phyloP scores from a whole-genome alignment of 2,329 filamentous ascomycete species.

The Aspergillus tubingensis region DNA sequence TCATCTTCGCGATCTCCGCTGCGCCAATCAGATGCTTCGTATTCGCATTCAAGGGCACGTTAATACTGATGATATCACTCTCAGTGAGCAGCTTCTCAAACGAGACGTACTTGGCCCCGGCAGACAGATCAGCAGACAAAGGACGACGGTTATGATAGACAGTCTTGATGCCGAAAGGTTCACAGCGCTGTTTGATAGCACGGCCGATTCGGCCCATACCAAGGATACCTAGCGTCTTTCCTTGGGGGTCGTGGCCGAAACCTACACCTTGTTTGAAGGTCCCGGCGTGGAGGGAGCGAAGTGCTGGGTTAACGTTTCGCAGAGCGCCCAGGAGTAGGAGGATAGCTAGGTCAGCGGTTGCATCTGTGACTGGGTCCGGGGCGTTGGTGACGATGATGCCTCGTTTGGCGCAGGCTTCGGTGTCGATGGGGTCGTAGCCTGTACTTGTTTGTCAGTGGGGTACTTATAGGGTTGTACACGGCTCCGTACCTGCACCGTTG shows the following conservation, averaged over 20 bases:
- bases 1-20: slow-evolving; percentile 27
- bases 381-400: slow-evolving; percentile 64
- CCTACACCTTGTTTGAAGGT: not conserved
- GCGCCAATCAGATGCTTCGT: not conserved
- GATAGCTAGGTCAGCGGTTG: slow-evolving; percentile 72
- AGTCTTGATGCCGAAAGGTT: not conserved
- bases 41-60: not conserved
- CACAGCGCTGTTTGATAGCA: not conserved
- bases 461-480: not conserved
- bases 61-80: not conserved
- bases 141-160: not conserved
- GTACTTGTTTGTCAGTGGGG: too few species aligned
- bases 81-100: not conserved
- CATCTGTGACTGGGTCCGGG: slow-evolving; percentile 70
- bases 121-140: not conserved
- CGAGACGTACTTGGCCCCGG: not conserved
- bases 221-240: not conserved
- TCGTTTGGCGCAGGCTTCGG: slow-evolving; percentile 62
- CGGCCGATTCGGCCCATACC: not conserved
- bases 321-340: slow-evolving; percentile 74
- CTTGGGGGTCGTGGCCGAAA: not conserved
- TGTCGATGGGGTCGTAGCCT: slow-evolving; percentile 72
- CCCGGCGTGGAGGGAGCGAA: not conserved
- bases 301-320: slow-evolving; percentile 46
- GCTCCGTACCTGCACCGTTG: slow-evolving; percentile 60